Evolutionary conservation across 306 rosid species (phyloP).

Genomic region (Fagus crenata): DNA sequence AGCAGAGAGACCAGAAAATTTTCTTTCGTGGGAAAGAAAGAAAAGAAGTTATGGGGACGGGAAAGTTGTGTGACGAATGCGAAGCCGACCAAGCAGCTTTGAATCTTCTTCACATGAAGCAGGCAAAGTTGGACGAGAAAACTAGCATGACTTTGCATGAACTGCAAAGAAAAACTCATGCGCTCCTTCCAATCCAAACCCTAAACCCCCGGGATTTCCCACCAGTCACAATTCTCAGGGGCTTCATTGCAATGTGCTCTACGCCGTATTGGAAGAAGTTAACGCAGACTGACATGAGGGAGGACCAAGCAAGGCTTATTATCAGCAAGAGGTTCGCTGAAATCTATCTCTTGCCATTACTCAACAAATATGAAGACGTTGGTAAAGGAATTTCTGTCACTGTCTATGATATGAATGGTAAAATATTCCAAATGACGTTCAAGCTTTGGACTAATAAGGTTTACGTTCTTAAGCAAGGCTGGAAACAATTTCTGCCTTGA

Average conservation of each 20-base stretch:
- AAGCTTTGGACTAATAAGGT: background rate
- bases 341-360: background rate
- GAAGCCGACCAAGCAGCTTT: too few species aligned
- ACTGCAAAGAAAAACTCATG: too few species aligned
- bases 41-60: too few species aligned
- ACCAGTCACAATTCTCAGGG: too few species aligned
- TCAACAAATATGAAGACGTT: conserved; percentile 1
- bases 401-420: conserved; percentile 4
- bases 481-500: conserved; percentile 5
- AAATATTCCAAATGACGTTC: conserved; percentile 10
- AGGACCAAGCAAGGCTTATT: conserved; percentile 14
- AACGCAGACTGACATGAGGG: conserved; percentile 1
- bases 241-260: background rate
- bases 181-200: too few species aligned
- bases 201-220: too few species aligned
- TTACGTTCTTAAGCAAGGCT: conserved; percentile 9
- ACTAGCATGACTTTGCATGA: too few species aligned
- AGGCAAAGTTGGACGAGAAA: too few species aligned
- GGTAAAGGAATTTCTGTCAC: background rate
- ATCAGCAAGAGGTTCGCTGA: conserved; percentile 8
- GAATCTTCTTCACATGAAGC: too few species aligned
- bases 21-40: too few species aligned
- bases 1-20: too few species aligned
- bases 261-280: conserved; percentile 24
- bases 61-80: too few species aligned